phyloP scores from a whole-genome alignment of 306 rosid genomes.

The Vigna hirtella region DNA sequence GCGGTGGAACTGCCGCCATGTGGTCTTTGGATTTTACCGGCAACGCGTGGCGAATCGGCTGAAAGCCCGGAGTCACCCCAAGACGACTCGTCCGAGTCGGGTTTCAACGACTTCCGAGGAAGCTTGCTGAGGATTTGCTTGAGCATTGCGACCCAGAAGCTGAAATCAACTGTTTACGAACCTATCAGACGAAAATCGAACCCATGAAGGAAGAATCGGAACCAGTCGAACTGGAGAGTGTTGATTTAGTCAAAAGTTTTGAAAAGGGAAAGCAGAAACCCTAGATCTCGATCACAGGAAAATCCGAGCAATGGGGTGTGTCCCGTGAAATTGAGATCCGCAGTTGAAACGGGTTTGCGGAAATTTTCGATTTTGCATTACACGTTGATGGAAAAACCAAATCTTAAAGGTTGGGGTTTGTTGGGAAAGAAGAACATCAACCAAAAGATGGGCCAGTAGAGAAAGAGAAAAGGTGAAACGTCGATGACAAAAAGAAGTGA shows the following conservation, averaged over 20 bases:
- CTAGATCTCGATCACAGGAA: constrained; percentile 56
- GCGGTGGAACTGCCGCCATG: constrained; percentile 52
- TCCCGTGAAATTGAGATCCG: constrained; percentile 52
- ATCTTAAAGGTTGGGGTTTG: constrained; percentile 47
- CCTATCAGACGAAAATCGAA: constrained; percentile 45
- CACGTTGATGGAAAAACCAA: constrained; percentile 53
- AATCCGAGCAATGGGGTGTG: constrained; percentile 20
- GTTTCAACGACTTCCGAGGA: constrained; percentile 71
- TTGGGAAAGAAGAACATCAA: constrained; percentile 4
- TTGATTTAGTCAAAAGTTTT: neutral
- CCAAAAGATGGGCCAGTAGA: constrained; percentile 21
- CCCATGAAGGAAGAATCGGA: constrained; percentile 45
- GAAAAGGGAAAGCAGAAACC: constrained; percentile 48
- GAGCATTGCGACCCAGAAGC: constrained; percentile 67
- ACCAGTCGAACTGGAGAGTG: constrained; percentile 12
- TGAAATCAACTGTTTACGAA: constrained; percentile 12
- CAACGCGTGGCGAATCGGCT: constrained; percentile 46
- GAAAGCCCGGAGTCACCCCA: constrained; percentile 40
- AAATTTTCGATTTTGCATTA: constrained; percentile 44
- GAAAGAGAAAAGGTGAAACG: neutral
- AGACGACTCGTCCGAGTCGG: constrained; percentile 56
- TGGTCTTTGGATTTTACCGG: constrained; percentile 49
- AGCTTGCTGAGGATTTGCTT: constrained; percentile 80
- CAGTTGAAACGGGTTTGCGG: constrained; percentile 33
- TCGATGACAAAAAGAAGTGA: neutral